Percentiles rank a stretch among this genome's conserved stretches.
phyloP scores from a whole-genome alignment of 495 filamentous ascomycete genomes.

The Penicillium manginii region DNA sequence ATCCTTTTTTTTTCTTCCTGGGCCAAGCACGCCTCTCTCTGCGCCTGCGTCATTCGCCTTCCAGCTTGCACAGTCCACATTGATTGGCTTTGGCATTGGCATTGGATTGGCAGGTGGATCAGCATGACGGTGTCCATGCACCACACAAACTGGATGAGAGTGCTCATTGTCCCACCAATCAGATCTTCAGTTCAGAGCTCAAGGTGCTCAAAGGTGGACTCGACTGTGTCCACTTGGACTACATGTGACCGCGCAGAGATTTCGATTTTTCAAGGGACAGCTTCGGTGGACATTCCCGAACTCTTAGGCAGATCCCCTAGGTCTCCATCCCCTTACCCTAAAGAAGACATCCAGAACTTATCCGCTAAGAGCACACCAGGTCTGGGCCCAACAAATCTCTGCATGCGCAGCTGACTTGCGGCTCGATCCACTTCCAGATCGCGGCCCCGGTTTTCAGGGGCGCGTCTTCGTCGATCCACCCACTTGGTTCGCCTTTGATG shows the following conservation, averaged over 20 bases:
- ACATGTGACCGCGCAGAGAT: conserved; percentile 44
- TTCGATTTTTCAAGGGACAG: conserved; percentile 17
- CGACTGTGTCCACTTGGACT: not conserved
- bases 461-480: conserved; percentile 1
- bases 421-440: conserved; percentile 27
- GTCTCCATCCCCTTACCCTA: too few relatives aligned
- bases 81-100: not conserved
- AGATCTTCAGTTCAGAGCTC: conserved; percentile 23
- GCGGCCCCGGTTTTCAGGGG: conserved; percentile 29
- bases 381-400: conserved; percentile 24
- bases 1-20: not conserved
- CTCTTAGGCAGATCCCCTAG: too few relatives aligned
- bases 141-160: conserved; percentile 5
- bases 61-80: not conserved
- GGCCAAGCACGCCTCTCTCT: not conserved
- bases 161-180: conserved; percentile 43
- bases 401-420: conserved; percentile 34
- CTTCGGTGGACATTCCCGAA: not conserved
- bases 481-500: conserved; percentile 2
- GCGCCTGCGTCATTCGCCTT: conserved; percentile 24
- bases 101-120: conserved; percentile 25
- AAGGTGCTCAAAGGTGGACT: not conserved
- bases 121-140: conserved; percentile 30
- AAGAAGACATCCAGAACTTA: not conserved
- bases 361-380: not conserved